Conservation (phyloP, 768 basidiomycete genomes). For the Tulasnella sp. region DNA sequence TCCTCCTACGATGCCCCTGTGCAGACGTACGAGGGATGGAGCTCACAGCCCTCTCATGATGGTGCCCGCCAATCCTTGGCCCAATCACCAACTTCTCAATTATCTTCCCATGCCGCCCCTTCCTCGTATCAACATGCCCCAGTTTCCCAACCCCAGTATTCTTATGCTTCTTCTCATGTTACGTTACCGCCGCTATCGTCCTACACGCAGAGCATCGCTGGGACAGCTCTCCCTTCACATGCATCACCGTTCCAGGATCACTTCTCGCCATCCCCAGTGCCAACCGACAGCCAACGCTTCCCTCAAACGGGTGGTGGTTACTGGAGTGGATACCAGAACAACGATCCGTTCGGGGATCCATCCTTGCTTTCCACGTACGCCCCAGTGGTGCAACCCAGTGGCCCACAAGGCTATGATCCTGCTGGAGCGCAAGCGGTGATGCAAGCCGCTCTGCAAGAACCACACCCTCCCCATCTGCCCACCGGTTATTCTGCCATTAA, state of each 20-base stretch:
- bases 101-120: background rate
- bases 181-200: background rate
- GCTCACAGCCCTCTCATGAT: background rate
- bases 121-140: background rate
- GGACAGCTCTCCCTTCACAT: background rate
- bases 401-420: background rate
- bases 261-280: background rate
- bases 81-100: background rate
- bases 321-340: background rate
- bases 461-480: background rate
- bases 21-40: background rate
- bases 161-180: background rate
- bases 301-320: background rate
- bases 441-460: background rate
- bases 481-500: background rate
- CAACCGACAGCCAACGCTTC: background rate
- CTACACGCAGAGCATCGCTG: background rate
- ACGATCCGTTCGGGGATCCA: conserved; percentile 1
- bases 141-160: background rate
- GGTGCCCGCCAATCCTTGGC: background rate
- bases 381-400: background rate
- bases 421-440: background rate
- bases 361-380: background rate
- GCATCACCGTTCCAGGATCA: conserved; percentile 1
- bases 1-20: background rate